phyloP scores from a whole-genome alignment of 805 yeast species.

The Cyberlindnera xylosilytica region DNA sequence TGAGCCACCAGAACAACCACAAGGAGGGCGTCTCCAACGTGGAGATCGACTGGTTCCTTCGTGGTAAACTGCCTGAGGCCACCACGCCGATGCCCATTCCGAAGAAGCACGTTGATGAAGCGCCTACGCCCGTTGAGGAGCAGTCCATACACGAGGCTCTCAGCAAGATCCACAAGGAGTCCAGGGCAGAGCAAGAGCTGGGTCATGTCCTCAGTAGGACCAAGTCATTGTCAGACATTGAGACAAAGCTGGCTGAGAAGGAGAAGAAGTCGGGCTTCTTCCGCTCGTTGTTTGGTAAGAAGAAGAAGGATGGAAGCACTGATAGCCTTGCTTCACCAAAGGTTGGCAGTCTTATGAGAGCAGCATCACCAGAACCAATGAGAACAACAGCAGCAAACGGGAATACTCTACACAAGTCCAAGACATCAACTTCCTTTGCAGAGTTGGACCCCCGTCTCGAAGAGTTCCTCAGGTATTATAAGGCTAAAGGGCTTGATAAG shows the following conservation, averaged over 20 bases:
- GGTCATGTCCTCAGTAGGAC: slow-evolving; percentile 26
- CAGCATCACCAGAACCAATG: slow-evolving; percentile 10
- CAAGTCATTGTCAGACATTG: slow-evolving; percentile 30
- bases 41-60: slow-evolving; percentile 52
- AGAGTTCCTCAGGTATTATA: slow-evolving; percentile 42
- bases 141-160: slow-evolving; percentile 13
- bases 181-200: slow-evolving; percentile 10
- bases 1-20: background rate
- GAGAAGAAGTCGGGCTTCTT: slow-evolving; percentile 36
- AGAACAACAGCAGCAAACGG: background rate
- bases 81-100: slow-evolving; percentile 10
- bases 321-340: background rate
- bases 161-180: background rate
- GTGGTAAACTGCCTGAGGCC: slow-evolving; percentile 29
- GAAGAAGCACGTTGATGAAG: slow-evolving; percentile 7
- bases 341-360: background rate
- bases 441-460: slow-evolving; percentile 44
- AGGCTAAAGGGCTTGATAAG: slow-evolving; percentile 25
- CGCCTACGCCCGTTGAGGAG: slow-evolving; percentile 5
- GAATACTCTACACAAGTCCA: slow-evolving; percentile 14
- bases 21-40: slow-evolving; percentile 32
- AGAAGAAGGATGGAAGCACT: slow-evolving; percentile 16
- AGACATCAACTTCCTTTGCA: slow-evolving; percentile 13
- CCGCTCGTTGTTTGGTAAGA: slow-evolving; percentile 32
- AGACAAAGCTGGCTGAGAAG: slow-evolving; percentile 11